Evolutionary conservation across 768 basidiomycete species (phyloP), one percentile per base, ranked within the genome.

Genomic region (Lactifluus pinguis): DNA sequence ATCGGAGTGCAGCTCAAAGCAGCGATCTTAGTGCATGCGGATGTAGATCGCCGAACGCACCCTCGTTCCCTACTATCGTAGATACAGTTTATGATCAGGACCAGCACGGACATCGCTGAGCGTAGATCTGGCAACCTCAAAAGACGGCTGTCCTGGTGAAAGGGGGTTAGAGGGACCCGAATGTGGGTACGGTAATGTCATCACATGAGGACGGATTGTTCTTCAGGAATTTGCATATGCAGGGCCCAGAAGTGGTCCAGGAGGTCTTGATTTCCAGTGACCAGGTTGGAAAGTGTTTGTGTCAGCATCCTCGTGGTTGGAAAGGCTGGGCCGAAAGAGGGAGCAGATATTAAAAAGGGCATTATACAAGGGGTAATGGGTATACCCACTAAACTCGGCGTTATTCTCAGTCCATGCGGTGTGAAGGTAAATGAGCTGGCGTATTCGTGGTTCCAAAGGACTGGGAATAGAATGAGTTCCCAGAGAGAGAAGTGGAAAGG

Each of bases 271-370:
- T 92, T 89, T 8, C 80, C 79, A 2, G 94, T 92, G 36, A 95
- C 80, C 25, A 92, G 76, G 70, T 97, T 97, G 19, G 92, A 89
- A 32, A 95, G 77, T 4, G 88, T 75, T 70, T 97, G 92, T 2
- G 85, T 77, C 32, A 90, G 74, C 60, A 89, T 78, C 15, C 89
- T 79, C 8, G 87, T 83, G 19, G 80, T 76, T 0, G 78, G 73
- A 56, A 82, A 77, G 60, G 81, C 93, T 95, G 68, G 53, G 15
- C 8, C 44, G 47, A 17, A 9, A 41, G n/a, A 30, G 48, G 29
- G n/a, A 36, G 6, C 44, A 32, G 19, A n/a, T 11, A 13, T 44
- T 25, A 25, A 9, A 29, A 25, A 32, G 4, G 25, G 39, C 15
- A 8, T 41, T 10, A 11, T 44, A 32, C 41, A 13, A 29, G 25